Base-by-base conservation (phyloP, 2,329 filamentous ascomycete genomes). In the Talaromyces sp. region DNA sequence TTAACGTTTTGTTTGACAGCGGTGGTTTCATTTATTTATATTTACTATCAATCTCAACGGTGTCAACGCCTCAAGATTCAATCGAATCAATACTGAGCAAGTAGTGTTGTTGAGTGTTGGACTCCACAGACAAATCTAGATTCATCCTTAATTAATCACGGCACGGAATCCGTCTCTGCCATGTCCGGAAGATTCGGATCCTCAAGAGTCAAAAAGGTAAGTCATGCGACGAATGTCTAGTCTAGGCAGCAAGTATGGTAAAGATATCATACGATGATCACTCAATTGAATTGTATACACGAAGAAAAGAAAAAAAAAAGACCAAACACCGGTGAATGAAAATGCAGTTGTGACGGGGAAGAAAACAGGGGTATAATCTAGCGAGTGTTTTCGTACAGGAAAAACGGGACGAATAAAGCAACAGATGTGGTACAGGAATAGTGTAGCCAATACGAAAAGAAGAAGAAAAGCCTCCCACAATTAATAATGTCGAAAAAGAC, bases 361-460 rank as follows among this genome's bases (percentile, higher is more conserved):
- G 49, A 52, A 31, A 50, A 54, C 47, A 54, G 35, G 60, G 60
- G 47, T 54, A 62, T 62, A 62, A 43, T 62, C 60, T 62, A 62
- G 60, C 47, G 47, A 62, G 47, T 52, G 59, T 54, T 52, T 61
- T 61, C 59, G 31, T 39, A 61, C 59, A 61, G 33, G 10, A 33
- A 17, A 33, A 19, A 19, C 4, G 25, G 31, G 31, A 31, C 10
- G 17, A 35, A 35, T 19, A 54, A 33, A 35, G 15, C 22, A 3
- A 31, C 15, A 31, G n/a, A 15, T 35, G 27, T 15, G 35, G 15
- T n/a, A 57, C n/a, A 56, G 22, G 11, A 25, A 47, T 19, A 22
- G 25, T 27, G 5, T 5, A 39, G 19, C 19, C 11, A 41, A 54
- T 41, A 25, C 33, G 13, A 35, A 31, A 22, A 11, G 45, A 62